Evolutionary conservation across 805 yeast genomes (phyloP).

Genomic region (Metschnikowia anglica): DNA sequence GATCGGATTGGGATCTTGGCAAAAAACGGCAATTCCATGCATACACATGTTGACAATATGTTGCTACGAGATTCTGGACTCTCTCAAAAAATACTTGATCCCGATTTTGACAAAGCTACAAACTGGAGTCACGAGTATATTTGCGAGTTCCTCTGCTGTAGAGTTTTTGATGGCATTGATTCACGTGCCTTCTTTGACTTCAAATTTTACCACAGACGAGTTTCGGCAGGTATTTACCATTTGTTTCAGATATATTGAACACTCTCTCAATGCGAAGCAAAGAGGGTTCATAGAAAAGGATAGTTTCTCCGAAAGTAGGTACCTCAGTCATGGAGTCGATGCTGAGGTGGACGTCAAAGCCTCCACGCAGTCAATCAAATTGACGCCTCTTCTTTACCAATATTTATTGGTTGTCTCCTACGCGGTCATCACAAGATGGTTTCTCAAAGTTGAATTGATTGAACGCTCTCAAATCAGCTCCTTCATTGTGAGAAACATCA

Average conservation of each 20-base stretch:
- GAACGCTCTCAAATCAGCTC: constrained; percentile 61
- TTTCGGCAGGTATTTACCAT: constrained; percentile 79
- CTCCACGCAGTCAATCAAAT: constrained; percentile 47
- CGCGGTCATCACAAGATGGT: constrained; percentile 69
- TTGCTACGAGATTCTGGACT: constrained; percentile 75
- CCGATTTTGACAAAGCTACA: constrained; percentile 74
- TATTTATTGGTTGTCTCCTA: constrained; percentile 66
- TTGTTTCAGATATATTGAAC: constrained; percentile 75
- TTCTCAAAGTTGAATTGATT: constrained; percentile 56
- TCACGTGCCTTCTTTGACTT: constrained; percentile 62
- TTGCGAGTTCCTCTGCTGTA: constrained; percentile 68
- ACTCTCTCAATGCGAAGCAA: constrained; percentile 52
- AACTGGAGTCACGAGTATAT: constrained; percentile 66
- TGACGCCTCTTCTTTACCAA: constrained; percentile 53
- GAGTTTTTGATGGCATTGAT: constrained; percentile 71
- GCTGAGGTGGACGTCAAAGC: constrained; percentile 53
- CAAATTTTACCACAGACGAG: constrained; percentile 75
- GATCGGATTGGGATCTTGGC: constrained; percentile 69
- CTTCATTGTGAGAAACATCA: constrained; percentile 58
- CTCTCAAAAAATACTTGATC: constrained; percentile 65
- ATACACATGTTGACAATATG: constrained; percentile 73
- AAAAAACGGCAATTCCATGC: constrained; percentile 73
- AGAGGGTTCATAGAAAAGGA: constrained; percentile 19
- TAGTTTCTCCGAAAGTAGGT: neutral
- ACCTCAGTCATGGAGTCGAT: constrained; percentile 41